Conservation (phyloP, 2,329 filamentous ascomycete species). For the Monosporascus sp. region DNA sequence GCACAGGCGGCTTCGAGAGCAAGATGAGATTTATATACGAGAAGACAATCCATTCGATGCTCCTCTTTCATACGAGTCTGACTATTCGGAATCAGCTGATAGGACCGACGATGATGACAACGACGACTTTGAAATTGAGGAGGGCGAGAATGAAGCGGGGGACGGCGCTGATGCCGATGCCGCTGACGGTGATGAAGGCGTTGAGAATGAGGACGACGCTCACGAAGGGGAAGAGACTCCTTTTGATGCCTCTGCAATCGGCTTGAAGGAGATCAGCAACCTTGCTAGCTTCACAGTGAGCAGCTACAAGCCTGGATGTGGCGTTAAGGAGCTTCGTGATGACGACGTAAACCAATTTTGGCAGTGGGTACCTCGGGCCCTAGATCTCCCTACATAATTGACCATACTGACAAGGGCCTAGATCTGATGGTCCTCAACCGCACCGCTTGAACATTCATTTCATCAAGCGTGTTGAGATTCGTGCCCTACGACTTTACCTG, state of each 20-base stretch:
- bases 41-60: not conserved
- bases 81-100: not conserved
- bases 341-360: conserved; percentile 71
- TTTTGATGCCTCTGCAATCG: conserved; percentile 49
- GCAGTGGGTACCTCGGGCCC: conserved; percentile 54
- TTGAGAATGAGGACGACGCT: conserved; percentile 29
- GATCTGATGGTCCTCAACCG: conserved; percentile 78
- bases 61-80: not conserved
- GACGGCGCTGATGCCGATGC: conserved; percentile 17
- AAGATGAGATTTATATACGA: not conserved
- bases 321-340: conserved; percentile 68
- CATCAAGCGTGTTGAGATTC: conserved; percentile 74
- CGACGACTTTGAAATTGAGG: conserved; percentile 19
- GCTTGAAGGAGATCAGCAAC: conserved; percentile 79
- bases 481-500: conserved; percentile 74
- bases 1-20: not conserved
- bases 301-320: conserved; percentile 74
- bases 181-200: conserved; percentile 24
- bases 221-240: conserved; percentile 31
- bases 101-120: conserved; percentile 11
- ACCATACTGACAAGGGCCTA: conserved; percentile 21
- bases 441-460: conserved; percentile 82
- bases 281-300: conserved; percentile 79
- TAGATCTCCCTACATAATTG: not conserved
- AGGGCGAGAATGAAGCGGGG: conserved; percentile 25